Evolutionary conservation across 495 filamentous ascomycete genomes (phyloP), one percentile per base, ranked within the genome.

Genomic region (Penicillium maclennaniae): DNA sequence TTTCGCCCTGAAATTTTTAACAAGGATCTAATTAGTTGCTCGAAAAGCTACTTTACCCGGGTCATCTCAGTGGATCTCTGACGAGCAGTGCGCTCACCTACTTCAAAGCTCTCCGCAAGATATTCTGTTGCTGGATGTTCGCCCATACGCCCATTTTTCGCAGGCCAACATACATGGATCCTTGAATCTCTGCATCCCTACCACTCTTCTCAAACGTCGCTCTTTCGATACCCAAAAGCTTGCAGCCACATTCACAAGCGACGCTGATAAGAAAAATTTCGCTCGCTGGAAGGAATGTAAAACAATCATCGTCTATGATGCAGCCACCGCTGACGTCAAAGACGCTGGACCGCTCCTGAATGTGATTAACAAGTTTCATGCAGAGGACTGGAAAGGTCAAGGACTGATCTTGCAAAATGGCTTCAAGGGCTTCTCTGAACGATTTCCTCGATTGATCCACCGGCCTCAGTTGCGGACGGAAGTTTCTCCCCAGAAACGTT

Each of bases 101-200:
- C 63, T 97, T n/a, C 70, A 82, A 45, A 71, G 73, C 9, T 66
- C 71, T 9, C 68, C 71, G 5, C 71, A 83, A 14, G 77, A 86
- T 19, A 65, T 87, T 5, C 72, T 98, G 47, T 59, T 98, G 4
- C 68, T 98, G n/a, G 93, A 98, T 69, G 80, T 98, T 27, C 84
- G 93, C 17, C 89, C 93, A 7, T 91, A 85, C 53, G 87, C 89
- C 9, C 88, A 91, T 59, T 97, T 85, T 65, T 78, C 85, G 10
- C 77, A 83, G 38, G 86, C 87, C 43, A 82, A 87, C 23, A 88
- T 98, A 19, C 65, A 73, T 39, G 85, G 85, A 6, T 90, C 93
- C 0, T 68, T 98, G 42, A 97, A 95, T 69, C 77, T 98, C 12
- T 97, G 95, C 55, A 95, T 97, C 49, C 93, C 93, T 0, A 98